Base-by-base conservation (phyloP, 1,284 basidiomycete species). In the Exobasidium cylindrosporum region DNA sequence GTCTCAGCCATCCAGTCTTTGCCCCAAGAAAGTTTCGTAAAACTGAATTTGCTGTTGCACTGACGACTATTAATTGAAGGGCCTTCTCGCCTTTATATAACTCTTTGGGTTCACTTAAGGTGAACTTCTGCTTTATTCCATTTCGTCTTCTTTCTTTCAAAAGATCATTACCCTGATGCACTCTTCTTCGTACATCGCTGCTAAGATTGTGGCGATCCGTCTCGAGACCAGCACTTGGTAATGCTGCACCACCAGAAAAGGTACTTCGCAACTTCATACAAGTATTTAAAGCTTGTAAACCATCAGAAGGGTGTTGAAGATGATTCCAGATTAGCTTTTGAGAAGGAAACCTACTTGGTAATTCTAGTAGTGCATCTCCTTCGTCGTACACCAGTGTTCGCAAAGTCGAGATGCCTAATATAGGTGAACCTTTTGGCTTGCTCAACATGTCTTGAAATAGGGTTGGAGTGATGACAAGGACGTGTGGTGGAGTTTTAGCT, bases 41-140 rank as follows among this genome's bases (percentile, higher is more conserved):
- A 7, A 79, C 76, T 17, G 76, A 69, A 53, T 78, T 78, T 31
- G 77, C 76, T 5, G 74, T 79, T 1, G 77, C 77, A 30, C 73
- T 75, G 28, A 68, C 67, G 24, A 67, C 62, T 0, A 79, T 66
- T 4, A 79, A 65, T 62, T 79, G 77, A 35, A 79, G 49, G 21
- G 76, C 74, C 30, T 64, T 58, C 5, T 47, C 24, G 40, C 7
- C 40, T 32, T 23, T 23, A 4, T 17, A 7, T 4, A 26, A 17
- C 54, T 73, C 74, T 47, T 57, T 55, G 55, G n/a, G 17, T 52
- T 43, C 45, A 21, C 31, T 57, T 46, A 57, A 10, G 55, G 24
- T 31, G 55, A n/a, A 29, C 21, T 40, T 28, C 21, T 24, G 43
- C 46, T 53, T 47, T 21, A 10, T 26, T 26, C 13, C 44, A 53